Evolutionary conservation across 1,284 basidiomycete species (phyloP), one percentile per base, ranked within the genome.

Genomic region (Pseudozyma thailandica): DNA sequence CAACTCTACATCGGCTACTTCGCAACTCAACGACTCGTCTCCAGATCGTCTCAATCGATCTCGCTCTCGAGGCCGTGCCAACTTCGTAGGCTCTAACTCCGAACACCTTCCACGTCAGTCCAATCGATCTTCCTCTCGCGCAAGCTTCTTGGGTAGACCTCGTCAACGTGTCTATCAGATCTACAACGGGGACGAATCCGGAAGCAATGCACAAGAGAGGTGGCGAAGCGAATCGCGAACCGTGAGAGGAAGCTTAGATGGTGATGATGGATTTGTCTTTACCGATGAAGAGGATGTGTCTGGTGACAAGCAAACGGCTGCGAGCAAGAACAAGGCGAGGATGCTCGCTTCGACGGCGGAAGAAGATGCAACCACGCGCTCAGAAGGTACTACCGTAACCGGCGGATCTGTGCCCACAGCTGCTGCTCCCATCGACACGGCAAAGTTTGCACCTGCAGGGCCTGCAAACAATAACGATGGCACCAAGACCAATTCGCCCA

Each of bases 81-180:
- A 45, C 52, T 38, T 66, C 21, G 38, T 60, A 30, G 53, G 53
- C 16, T 38, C 63, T 21, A 49, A 26, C 15, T n/a, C 63, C 3
- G 46, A 50, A 15, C 56, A 56, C 12, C 21, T 49, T 6, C 44
- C 57, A 0, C 35, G 63, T 8, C 52, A 56, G 27, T 41, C 1
- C 52, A 65, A 54, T 37, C 53, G 61, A n/a, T 71, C 68, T 5
- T 55, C 56, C 0, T 65, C 68, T 4, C 49, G 68, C 35, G 68
- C 68, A 2, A 71, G 68, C 38, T 71, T 71, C 39, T 45, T 71
- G 1, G 68, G 68, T 30, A 44, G 68, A 37, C 54, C 68, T 10
- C 68, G 68, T 7, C 61, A 61, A 18, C 56, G 68, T 10, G 50
- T 64, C 28, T 71, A 71, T 26, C 61, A 71, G 41, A 63, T 60